Percentiles rank a stretch among this genome's conserved stretches.
Conservation (phyloP, 805 yeast species). For the Cyberlindnera japonica region DNA sequence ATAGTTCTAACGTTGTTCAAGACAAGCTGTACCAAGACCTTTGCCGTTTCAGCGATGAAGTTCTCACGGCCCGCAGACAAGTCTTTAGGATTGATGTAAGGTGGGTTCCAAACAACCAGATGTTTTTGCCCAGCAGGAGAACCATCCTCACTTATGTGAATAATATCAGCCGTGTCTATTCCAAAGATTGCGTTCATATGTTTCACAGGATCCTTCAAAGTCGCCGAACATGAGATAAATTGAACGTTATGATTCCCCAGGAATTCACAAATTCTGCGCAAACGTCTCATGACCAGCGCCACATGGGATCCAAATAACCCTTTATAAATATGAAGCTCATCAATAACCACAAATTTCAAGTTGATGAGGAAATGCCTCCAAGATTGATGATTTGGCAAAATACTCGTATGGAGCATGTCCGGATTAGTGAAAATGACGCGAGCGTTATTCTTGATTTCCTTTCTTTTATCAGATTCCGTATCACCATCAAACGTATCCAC, state of each 20-base stretch:
- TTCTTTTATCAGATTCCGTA: constrained; percentile 59
- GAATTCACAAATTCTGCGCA: constrained; percentile 58
- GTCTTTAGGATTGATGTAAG: constrained; percentile 57
- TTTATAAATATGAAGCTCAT: constrained; percentile 81
- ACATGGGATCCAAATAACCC: constrained; percentile 95
- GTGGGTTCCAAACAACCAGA: constrained; percentile 83
- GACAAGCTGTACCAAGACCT: constrained; percentile 62
- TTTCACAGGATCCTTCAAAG: constrained; percentile 66
- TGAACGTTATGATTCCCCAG: constrained; percentile 51
- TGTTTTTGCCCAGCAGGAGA: constrained; percentile 81
- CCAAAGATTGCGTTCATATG: constrained; percentile 80
- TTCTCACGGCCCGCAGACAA: constrained; percentile 58
- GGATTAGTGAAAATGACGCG: constrained; percentile 92
- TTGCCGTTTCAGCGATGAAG: constrained; percentile 74
- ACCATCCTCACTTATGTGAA: constrained; percentile 73
- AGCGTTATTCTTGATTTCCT: constrained; percentile 54
- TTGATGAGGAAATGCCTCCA: constrained; percentile 71
- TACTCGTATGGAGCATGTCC: constrained; percentile 83
- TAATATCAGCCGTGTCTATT: constrained; percentile 46
- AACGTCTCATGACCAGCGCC: constrained; percentile 74
- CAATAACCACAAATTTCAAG: constrained; percentile 72
- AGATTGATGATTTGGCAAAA: constrained; percentile 69
- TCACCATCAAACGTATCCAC: constrained; percentile 94
- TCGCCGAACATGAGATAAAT: constrained; percentile 92
- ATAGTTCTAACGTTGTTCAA: constrained; percentile 69